Conservation (phyloP, 1,139 yeast genomes). For the Blastobotrys elegans region DNA sequence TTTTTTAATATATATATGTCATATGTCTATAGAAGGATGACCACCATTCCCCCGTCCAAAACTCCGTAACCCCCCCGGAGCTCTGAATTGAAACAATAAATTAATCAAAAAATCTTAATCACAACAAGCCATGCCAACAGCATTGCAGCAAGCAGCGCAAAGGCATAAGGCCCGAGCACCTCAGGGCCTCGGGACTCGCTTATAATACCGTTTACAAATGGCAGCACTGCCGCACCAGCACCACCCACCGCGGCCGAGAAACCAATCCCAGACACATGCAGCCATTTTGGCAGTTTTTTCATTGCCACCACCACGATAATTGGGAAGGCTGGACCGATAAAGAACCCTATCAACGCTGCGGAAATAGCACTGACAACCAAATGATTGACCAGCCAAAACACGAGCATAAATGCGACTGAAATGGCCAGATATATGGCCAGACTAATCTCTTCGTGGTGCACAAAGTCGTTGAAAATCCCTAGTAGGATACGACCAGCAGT, state of each 20-base stretch:
- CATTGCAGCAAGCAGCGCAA: constrained; percentile 27
- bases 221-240: constrained; percentile 60
- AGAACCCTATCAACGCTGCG: constrained; percentile 57
- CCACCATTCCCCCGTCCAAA: too few species aligned
- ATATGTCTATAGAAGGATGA: too few species aligned
- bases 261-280: constrained; percentile 68
- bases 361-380: constrained; percentile 29
- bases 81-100: too few species aligned
- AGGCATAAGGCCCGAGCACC: constrained; percentile 30
- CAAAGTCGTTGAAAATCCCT: constrained; percentile 31
- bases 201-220: constrained; percentile 31
- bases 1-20: too few species aligned
- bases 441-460: constrained; percentile 20
- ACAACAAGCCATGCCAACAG: constrained; percentile 26
- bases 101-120: constrained; percentile 24
- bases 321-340: constrained; percentile 79
- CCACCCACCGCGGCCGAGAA: constrained; percentile 76
- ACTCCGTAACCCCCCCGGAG: too few species aligned
- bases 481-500: constrained; percentile 55
- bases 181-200: constrained; percentile 28
- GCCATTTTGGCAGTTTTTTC: constrained; percentile 54
- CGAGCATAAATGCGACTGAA: constrained; percentile 24
- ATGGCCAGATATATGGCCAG: constrained; percentile 20
- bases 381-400: constrained; percentile 30
- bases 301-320: constrained; percentile 64